These are phyloP conservation scores for Melaleuca quinquenervia DNA, from an alignment of 345 rosid species.

Conservation along the genomic window DNA sequence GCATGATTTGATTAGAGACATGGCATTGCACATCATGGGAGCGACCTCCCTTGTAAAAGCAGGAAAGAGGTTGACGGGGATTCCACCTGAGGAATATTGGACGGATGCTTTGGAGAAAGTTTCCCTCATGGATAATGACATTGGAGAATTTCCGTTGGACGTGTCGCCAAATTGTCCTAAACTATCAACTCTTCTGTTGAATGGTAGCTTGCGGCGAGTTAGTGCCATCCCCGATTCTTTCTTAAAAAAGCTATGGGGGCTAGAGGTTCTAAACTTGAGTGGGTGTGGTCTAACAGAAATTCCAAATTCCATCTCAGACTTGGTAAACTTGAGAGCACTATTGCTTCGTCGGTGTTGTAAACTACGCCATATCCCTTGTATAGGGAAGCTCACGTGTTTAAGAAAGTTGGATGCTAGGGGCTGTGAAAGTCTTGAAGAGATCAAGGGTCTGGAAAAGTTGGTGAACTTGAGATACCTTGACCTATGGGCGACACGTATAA, in stretches of 20 bases:
- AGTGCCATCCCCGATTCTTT: neutral
- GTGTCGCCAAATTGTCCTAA: neutral
- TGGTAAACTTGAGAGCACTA: slow-evolving; percentile 5
- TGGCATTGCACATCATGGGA: slow-evolving; percentile 8
- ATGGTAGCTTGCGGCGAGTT: rapidly evolving
- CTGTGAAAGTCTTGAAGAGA: neutral
- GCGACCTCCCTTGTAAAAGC: neutral
- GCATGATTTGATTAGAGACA: slow-evolving; percentile 15
- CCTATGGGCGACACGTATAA: neutral
- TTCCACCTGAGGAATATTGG: neutral
- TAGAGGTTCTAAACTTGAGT: neutral
- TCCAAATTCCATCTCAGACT: slow-evolving; percentile 7
- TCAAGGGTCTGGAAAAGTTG: slow-evolving; percentile 4
- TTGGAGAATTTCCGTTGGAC: neutral
- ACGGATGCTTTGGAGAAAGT: neutral
- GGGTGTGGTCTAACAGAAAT: neutral
- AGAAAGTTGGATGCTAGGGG: slow-evolving; percentile 2
- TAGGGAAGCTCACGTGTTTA: neutral
- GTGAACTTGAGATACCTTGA: neutral
- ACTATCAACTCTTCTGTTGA: neutral
- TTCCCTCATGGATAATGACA: neutral
- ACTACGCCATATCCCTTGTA: neutral
- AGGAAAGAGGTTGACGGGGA: neutral
- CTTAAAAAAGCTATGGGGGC: neutral
- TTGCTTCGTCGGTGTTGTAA: neutral